A percentile compares a stretch with the other conserved stretches of the same genome.
These are phyloP conservation scores for Boletellus sp. DNA, from an alignment of 768 basidiomycete genomes.

Conservation along the genomic window DNA sequence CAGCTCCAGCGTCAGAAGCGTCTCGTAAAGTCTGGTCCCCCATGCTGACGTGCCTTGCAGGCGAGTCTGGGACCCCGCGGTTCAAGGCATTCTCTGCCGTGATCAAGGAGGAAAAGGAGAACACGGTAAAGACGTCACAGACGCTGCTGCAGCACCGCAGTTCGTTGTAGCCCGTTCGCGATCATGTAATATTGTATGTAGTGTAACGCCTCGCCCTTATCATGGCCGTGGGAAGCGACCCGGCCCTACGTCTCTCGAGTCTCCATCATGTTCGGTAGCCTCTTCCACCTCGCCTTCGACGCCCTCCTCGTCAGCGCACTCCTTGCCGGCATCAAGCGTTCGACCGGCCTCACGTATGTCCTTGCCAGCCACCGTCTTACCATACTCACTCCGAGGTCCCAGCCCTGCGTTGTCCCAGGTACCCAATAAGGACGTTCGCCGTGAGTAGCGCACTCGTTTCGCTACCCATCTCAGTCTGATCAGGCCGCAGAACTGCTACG, in stretches of 20 bases:
- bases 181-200: not conserved
- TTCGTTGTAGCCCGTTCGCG: constrained; percentile 7
- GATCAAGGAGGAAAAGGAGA: constrained; percentile 75
- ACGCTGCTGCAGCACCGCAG: constrained; percentile 30
- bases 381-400: not conserved
- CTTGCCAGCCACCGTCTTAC: not conserved
- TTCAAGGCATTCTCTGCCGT: constrained; percentile 73
- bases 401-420: constrained; percentile 75
- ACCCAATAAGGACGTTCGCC: constrained; percentile 84
- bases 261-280: constrained; percentile 28
- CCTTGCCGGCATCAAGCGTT: constrained; percentile 79
- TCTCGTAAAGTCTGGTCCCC: constrained; percentile 5
- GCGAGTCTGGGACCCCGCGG: constrained; percentile 53
- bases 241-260: not conserved
- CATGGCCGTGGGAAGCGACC: constrained; percentile 17
- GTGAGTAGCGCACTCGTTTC: constrained; percentile 44
- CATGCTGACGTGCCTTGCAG: constrained; percentile 31
- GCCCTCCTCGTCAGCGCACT: constrained; percentile 76
- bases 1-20: constrained; percentile 59
- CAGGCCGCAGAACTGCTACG: constrained; percentile 55
- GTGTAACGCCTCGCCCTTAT: no score
- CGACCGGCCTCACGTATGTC: constrained; percentile 81
- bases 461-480: not conserved
- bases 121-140: constrained; percentile 42
- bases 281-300: constrained; percentile 70